Base-by-base conservation (phyloP, 352 stramenopile genomes). In the Paralagenidium karlingii region DNA sequence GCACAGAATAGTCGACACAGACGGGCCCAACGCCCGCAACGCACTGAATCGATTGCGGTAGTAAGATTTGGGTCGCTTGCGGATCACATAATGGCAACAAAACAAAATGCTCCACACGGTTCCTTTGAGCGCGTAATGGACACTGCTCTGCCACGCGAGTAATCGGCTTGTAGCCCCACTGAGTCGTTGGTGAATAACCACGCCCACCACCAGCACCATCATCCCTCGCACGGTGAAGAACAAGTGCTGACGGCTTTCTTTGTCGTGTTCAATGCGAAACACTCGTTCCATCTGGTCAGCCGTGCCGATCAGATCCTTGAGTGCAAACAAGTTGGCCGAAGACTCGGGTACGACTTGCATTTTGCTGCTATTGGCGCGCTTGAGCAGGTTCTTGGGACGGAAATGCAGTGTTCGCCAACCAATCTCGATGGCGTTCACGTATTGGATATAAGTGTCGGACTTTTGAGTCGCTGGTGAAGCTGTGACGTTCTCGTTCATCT, bases 381-480 rank as follows among this genome's bases (percentile, higher is more conserved):
- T 2, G 12, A 19, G 29, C 21, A 34, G 29, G 0, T 34, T 12
- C 28, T 78, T 82, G 19, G 54, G 41, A 34, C 61, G 58, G 29
- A 85, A 85, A 8, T 45, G 53, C 9, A 85, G 48, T 4, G 63
- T 79, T 5, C 44, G 49, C 12, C 43, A 46, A 19, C 54, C 64
- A 46, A 81, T 79, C 28, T 73, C 58, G 20, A 85, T 52, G n/a
- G 51, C 54, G 43, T 71, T 75, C 58, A 78, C 79, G 45, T 66
- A 71, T 16, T 63, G 43, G 13, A 77, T 60, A 48, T 79, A 74
- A 41, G 68, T 63, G 43, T 74, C 65, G 34, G n/a, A n/a, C n/a
- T n/a, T n/a, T n/a, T n/a, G n/a, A n/a, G n/a, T n/a, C 63, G 78
- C 12, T 56, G 61, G 37, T 76, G 58, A 28, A 77, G 56, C 3